Base-by-base conservation (phyloP, 345 rosid species). In the Noccaea caerulescens region DNA sequence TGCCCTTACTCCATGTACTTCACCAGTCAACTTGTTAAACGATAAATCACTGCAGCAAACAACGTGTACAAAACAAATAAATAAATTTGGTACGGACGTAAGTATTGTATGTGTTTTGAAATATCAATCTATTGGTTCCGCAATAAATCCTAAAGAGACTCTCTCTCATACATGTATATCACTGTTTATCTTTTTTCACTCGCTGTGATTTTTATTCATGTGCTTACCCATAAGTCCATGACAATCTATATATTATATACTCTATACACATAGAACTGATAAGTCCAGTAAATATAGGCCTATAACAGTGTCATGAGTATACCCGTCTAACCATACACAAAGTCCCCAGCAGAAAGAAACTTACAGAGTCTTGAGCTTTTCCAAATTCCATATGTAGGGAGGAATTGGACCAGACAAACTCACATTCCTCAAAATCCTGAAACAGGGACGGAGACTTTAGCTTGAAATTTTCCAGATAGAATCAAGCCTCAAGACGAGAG, bases 341-440 rank as follows among this genome's bases (percentile, higher is more conserved):
- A 18, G 20, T 18, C 20, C 20, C 20, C 20, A 18, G 20, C 20
- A 18, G 20, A 39, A 52, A 39, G 6, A 18, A 52, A 66, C 60
- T 66, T 52, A 66, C 71, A 18, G 20, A 41, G 0, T 10, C 0
- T 1, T 0, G 14, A 66, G 30, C 0, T 0, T n/a, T 42, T 5
- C 0, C 20, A 18, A 32, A 20, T 0, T 25, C 75, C 75, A 71
- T 8, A 71, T 34, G 61, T 62, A 33, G 23, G 50, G 1, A 30
- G 63, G 70, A 64, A 63, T 63, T 7, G 10, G 7, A 12, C 76
- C 76, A 34, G 45, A 13, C 39, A 72, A 14, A 23, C n/a, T 10
- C 64, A 72, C 38, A 72, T 72, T 72, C 57, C 76, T 54, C 46
- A 72, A 63, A 34, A 13, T 27, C 47, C 76, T 72, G 57, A 13